Percentiles rank a stretch among this genome's conserved stretches.
Evolutionary conservation across 2,329 filamentous ascomycete genomes (phyloP).

Genomic region (Cadophora luteo-olivacea): DNA sequence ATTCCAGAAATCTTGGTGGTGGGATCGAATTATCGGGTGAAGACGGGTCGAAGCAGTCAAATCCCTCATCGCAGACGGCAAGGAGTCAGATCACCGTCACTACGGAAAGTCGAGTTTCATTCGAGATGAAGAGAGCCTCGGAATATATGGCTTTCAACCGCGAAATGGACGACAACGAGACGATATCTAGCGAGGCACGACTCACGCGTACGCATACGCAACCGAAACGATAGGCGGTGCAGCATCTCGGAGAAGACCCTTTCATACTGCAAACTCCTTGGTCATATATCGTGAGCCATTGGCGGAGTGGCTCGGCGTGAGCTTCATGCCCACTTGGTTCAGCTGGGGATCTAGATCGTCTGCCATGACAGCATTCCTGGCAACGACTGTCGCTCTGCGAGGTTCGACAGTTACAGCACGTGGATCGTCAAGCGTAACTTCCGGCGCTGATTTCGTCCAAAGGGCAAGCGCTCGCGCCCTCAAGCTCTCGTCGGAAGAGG

Average conservation of each 20-base stretch:
- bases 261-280: neutral
- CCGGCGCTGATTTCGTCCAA: conserved; percentile 33
- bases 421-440: neutral
- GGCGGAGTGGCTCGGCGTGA: neutral
- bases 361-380: neutral
- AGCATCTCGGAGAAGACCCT: neutral
- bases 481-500: neutral
- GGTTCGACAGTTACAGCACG: neutral
- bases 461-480: conserved; percentile 32
- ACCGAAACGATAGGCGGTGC: neutral
- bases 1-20: neutral
- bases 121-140: conserved; percentile 11
- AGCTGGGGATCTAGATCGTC: conserved; percentile 1
- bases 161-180: conserved; percentile 10
- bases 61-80: neutral
- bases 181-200: conserved; percentile 4
- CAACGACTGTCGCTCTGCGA: neutral
- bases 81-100: conserved; percentile 14
- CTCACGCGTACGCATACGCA: neutral
- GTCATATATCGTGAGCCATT: conserved; percentile 7
- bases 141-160: neutral
- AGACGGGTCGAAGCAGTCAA: neutral
- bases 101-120: conserved; percentile 20
- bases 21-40: conserved; percentile 7
- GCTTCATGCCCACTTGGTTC: neutral